phyloP scores from a whole-genome alignment of 2,329 filamentous ascomycete genomes.

The Pezicula radicicola region DNA sequence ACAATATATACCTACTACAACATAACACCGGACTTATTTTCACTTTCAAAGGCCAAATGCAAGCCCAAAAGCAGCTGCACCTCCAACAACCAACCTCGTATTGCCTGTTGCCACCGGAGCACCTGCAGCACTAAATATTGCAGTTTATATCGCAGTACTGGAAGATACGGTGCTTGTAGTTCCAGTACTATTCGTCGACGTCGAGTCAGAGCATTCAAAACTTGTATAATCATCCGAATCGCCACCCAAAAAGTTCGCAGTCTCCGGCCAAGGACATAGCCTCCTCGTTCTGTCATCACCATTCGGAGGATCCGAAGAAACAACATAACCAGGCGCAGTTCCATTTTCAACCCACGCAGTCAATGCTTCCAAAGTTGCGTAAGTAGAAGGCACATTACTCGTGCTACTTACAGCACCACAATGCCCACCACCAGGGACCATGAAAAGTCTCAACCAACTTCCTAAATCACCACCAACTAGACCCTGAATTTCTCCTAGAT shows the following conservation, averaged over 20 bases:
- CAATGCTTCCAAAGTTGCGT: slow-evolving; percentile 30
- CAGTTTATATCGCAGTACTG: too few species aligned
- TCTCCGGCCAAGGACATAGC: slow-evolving; percentile 30
- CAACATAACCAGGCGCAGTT: slow-evolving; percentile 22
- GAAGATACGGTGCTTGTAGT: too few species aligned
- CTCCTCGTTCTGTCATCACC: slow-evolving; percentile 28
- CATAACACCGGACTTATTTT: too few species aligned
- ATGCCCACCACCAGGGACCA: slow-evolving; percentile 37
- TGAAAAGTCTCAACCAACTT: slow-evolving; percentile 33
- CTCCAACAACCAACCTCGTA: too few species aligned
- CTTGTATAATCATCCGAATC: neutral
- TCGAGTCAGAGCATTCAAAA: neutral
- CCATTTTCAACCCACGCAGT: slow-evolving; percentile 33
- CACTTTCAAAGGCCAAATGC: too few species aligned
- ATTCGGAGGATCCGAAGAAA: slow-evolving; percentile 28
- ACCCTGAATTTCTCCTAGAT: slow-evolving; percentile 27
- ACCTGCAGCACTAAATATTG: too few species aligned
- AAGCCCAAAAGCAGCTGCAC: too few species aligned
- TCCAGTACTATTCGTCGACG: too few species aligned
- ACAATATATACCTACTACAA: too few species aligned
- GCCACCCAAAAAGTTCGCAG: slow-evolving; percentile 16
- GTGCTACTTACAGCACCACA: slow-evolving; percentile 31
- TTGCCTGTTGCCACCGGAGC: too few species aligned
- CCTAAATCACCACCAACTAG: slow-evolving; percentile 20
- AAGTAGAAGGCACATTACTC: slow-evolving; percentile 29